Evolutionary conservation across 805 yeast species (phyloP), one percentile per base, ranked within the genome.

Genomic region (Cyberlindnera nakhonratchasimensis): DNA sequence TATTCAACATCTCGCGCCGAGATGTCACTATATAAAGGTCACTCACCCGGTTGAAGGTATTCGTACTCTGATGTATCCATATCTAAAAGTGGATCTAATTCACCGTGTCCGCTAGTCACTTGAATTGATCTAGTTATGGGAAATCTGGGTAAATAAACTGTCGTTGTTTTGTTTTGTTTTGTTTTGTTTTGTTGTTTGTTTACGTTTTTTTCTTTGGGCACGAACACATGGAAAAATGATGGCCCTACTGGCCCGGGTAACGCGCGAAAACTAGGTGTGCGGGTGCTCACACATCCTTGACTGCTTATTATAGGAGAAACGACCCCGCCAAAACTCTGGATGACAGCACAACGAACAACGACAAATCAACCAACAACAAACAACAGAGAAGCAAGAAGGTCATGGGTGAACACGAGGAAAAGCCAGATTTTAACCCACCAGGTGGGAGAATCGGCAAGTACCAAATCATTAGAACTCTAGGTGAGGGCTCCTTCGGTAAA

Each of bases 401-500:
- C 6, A 56, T 52, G 61, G 44, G 53, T 9, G 54, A 55, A n/a
- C 48, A 48, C 29, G 58, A 52, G n/a, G 55, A 48, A 28, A 54
- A 54, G 34, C 54, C 48, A 28, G 60, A 57, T 28, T 39, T 43
- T 37, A 54, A 56, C 30, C 54, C 53, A 10, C 52, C 59, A 24
- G 70, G 69, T 8, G 64, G 69, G 14, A 57, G 90, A 44, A 87
- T 93, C 38, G 99, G 98, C 16, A 84, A 91, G 52, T 90, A 91
- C 66, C 96, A 90, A 62, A 83, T 90, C 40, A 86, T 90, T 53
- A 86, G 89, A 62, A 89, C 96, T 4, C 70, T 90, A 18, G 98
- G 98, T 28, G 97, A 90, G 61, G 98, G 98, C 19, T 89, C 96
- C 0, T 90, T 90, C 61, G 98, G 98, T 56, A 91, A 91, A 61